Evolutionary conservation across 1,284 basidiomycete species (phyloP), one percentile per base, ranked within the genome.

Genomic region (Puccinia horiana): DNA sequence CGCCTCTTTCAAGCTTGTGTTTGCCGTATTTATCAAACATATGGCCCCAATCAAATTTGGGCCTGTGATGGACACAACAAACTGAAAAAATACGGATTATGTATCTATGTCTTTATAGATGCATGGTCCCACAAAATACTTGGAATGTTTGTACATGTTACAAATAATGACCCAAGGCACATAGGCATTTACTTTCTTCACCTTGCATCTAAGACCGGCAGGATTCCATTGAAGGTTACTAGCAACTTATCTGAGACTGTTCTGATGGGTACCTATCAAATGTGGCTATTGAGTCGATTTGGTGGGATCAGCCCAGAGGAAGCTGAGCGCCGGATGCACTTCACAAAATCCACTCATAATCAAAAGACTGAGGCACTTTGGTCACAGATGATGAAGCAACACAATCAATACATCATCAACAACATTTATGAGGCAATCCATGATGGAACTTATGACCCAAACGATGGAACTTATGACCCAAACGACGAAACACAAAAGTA

Each of bases 151-250:
- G 42, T 52, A 18, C 47, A 54, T 74, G 44, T 52, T 32, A 74
- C 35, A 20, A 74, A 74, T 29, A 74, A 74, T 74, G 72, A 74
- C 52, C 72, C 72, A 23, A 40, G 47, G 18, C 32, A 54, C 32
- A 52, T 74, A 49, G 72, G 44, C 12, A 29, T 52, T 52, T 54
- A 74, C 49, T 74, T 52, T 42, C 72, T 74, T 23, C 37, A 52
- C 18, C 47, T 52, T 18, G 44, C 72, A 26, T 18, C 32, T 29
- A 52, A 74, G 72, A 29, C 54, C 18, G 72, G 72, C 9, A n/a
- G 72, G 12, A 74, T 74, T 49, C 72, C 72, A 1, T 44, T 52
- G 32, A 47, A 74, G 16, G 54, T 35, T 1, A 52, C 47, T 29
- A 74, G 42, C 32, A 44, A 49, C 54, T 52, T 52, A 23, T 73